Evolutionary conservation across 352 stramenopile genomes (phyloP), one percentile per base, ranked within the genome.

Genomic region (Phytopythium cucurbitacearum): DNA sequence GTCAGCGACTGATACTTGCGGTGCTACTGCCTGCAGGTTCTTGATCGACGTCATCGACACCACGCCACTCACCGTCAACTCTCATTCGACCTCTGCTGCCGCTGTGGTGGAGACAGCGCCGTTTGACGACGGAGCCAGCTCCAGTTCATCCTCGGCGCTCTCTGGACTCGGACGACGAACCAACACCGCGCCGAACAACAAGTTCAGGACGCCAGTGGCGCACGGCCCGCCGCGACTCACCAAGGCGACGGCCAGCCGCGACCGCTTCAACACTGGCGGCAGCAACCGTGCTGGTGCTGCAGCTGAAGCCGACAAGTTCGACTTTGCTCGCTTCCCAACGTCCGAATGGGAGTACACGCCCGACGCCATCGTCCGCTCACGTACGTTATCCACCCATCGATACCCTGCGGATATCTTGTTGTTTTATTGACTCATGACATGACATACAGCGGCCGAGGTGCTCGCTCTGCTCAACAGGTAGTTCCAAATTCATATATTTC

Each of bases 31-130:
- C 16, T 7, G 41, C 53, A 93, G 80, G 54, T 90, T 87, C 50
- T 57, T 89, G 34, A 59, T 93, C 5, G 82, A 93, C 21, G 69
- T 91, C 44, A 53, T 91, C 57, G 83, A 90, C 53, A 62, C 76
- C 44, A 83, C 66, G 15, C 80, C 80, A 0, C 50, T 90, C 21
- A 33, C 57, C 5, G 57, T 65, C 8, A 50, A 40, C 4, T 11
- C 5, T 5, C 11, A 32, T 11, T 16, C 48, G 13, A n/a, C 45
- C 28, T 12, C 48, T 46, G 1, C 48, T 34, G 12, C 53, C 2
- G 21, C 43, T 35, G 12, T 37, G 0, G 13, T 41, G 4, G 39
- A 34, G 5, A 0, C 32, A n/a, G 28, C 35, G 38, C 37, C 62
- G 13, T 21, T 37, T 33, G 15, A 15, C 9, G 11, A 9, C 3